phyloP scores from a whole-genome alignment of 768 basidiomycete species.

The Saitozyma sp. region DNA sequence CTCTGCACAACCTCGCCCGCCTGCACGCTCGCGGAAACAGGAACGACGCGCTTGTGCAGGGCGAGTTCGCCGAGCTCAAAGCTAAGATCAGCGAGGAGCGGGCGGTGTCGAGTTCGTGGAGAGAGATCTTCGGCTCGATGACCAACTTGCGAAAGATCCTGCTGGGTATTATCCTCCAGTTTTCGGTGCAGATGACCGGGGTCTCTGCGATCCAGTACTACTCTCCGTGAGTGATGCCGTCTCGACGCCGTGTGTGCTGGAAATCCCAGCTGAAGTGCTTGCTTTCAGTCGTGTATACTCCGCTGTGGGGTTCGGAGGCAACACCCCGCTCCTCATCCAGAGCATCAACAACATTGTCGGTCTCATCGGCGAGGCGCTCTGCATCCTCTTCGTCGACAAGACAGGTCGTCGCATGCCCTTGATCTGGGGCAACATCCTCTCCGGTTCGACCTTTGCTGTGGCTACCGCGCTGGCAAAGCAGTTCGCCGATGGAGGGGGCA shows the following conservation, averaged over 20 bases:
- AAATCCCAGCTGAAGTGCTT: neutral
- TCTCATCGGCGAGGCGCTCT: constrained; percentile 60
- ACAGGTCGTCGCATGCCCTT: constrained; percentile 63
- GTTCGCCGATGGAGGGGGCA: constrained; percentile 23
- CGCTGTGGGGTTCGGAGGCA: constrained; percentile 31
- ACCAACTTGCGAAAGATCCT: constrained; percentile 29
- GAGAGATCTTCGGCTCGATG: constrained; percentile 53
- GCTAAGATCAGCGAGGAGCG: constrained; percentile 45
- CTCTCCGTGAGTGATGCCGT: constrained; percentile 39
- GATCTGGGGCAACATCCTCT: constrained; percentile 36
- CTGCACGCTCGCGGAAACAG: constrained; percentile 60
- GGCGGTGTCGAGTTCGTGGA: constrained; percentile 54
- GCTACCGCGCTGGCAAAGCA: constrained; percentile 34
- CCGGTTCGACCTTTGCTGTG: constrained; percentile 37
- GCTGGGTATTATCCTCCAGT: constrained; percentile 56
- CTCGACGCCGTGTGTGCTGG: constrained; percentile 29
- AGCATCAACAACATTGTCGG: constrained; percentile 73
- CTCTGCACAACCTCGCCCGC: constrained; percentile 56
- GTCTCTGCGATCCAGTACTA: constrained; percentile 63
- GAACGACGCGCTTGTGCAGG: constrained; percentile 58
- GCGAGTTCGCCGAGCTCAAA: constrained; percentile 46
- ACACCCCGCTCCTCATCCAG: constrained; percentile 61
- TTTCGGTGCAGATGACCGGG: constrained; percentile 65
- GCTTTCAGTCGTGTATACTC: constrained; percentile 10
- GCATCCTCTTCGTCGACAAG: constrained; percentile 66